phyloP scores from a whole-genome alignment of 495 filamentous ascomycete genomes.

The Xylaria cubensis region DNA sequence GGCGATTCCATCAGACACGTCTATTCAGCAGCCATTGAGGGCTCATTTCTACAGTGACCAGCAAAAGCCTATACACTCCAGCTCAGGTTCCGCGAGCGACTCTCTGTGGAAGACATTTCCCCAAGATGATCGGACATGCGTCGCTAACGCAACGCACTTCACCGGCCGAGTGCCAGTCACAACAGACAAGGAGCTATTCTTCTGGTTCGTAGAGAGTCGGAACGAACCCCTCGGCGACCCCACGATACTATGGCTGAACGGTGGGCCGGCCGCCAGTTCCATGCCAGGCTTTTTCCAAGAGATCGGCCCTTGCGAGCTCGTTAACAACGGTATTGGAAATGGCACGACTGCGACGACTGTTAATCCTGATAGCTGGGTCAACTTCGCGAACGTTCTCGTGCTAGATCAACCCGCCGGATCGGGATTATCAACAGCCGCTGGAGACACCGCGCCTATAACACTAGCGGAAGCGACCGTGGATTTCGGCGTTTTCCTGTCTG shows the following conservation, averaged over 20 bases:
- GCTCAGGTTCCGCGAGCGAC: not conserved
- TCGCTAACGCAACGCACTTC: constrained; percentile 10
- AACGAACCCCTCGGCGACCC: not conserved
- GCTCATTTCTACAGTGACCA: not conserved
- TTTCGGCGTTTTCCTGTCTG: not conserved
- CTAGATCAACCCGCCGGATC: constrained; percentile 33
- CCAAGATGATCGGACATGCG: constrained; percentile 3
- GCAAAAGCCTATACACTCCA: not conserved
- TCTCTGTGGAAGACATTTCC: not conserved
- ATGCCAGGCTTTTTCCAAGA: constrained; percentile 36
- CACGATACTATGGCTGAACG: constrained; percentile 21
- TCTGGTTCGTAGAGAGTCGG: constrained; percentile 2
- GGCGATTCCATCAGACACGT: not conserved
- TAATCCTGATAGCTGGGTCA: constrained; percentile 35
- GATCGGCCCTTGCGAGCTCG: constrained; percentile 28
- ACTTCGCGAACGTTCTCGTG: constrained; percentile 33
- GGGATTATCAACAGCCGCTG: constrained; percentile 32
- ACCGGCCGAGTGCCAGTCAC: not conserved
- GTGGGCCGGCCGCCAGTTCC: constrained; percentile 34
- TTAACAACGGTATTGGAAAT: not conserved
- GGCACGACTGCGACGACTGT: constrained; percentile 4
- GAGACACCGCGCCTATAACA: not conserved
- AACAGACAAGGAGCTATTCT: not conserved
- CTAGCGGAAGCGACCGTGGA: not conserved
- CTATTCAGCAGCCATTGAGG: not conserved